Base-by-base conservation (phyloP, 148 eudicot genomes). In the Rhododendron henanense region DNA sequence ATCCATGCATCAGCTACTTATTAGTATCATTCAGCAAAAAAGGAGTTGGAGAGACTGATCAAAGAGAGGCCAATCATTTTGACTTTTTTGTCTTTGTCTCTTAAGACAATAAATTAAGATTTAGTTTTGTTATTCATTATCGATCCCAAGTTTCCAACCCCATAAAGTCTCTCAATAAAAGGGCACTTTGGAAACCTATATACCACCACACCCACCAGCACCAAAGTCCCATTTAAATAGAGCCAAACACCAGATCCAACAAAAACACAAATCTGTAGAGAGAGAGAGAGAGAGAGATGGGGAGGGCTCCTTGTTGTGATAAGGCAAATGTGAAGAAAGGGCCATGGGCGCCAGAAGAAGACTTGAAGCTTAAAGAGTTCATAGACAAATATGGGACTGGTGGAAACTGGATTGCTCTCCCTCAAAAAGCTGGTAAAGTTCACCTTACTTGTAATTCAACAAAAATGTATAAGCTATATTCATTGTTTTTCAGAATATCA, bases 291-390 rank as follows among this genome's bases (percentile, higher is more conserved):
- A 69, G 79, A 84, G 85, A 84, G 79, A 86, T 86, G 87, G 87
- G 87, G 69, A 86, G 87, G 41, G 87, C 87, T 86, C 87, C 87
- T 65, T 86, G 87, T 48, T 86, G 87, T 81, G 87, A 86, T 84
- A 86, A 86, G 71, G 87, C 87, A 69, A 86, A 81, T 86, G 87
- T 86, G 84, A 86, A 86, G 79, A 86, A 74, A 86, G 87, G 87
- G 13, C 87, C 87, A 50, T 86, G 87, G 86, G 74, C 87, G 3
- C 85, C 87, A n/a, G 87, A 86, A 74, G 87, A 86, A 81, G 87
- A 86, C 71, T 74, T 67, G 82, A 86, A 73, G 81, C 87, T 86
- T 5, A 86, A 86, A 65, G 87, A 86, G n/a, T 86, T 86, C 73
- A 86, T 86, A 21, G 84, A 86, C 18, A 86, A 86, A 73, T 59